Evolutionary conservation across 495 filamentous ascomycete genomes (phyloP).

Genomic region (Staphylotrichum tortipilum): DNA sequence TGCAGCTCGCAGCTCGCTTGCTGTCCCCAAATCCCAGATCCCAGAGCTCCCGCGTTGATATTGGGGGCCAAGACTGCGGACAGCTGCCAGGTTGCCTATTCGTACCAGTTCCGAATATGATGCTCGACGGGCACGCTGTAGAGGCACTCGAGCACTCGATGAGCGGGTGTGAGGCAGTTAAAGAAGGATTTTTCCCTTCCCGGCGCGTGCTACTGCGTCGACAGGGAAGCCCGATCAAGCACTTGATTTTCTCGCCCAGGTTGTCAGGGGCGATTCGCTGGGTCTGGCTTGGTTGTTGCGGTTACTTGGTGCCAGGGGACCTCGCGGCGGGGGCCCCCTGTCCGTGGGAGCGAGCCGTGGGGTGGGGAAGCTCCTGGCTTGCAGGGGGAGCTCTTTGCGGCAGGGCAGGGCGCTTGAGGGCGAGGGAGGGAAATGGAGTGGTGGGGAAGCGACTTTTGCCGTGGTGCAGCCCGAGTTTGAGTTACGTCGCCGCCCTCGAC

Average conservation of each 20-base stretch:
- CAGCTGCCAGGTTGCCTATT: constrained; percentile 8
- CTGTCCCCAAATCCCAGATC: neutral
- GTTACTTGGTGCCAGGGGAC: constrained; percentile 14
- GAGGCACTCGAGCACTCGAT: constrained; percentile 4
- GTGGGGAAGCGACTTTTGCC: no score
- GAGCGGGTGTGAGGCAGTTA: constrained; percentile 16
- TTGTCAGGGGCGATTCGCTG: constrained; percentile 31
- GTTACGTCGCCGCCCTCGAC: neutral
- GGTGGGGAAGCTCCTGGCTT: constrained; percentile 18
- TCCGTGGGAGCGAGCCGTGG: constrained; percentile 12
- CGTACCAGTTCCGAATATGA: constrained; percentile 17
- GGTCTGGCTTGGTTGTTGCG: constrained; percentile 8
- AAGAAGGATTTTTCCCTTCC: constrained; percentile 28
- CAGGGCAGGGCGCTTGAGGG: constrained; percentile 6
- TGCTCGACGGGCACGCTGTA: constrained; percentile 14
- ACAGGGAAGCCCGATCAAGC: constrained; percentile 29
- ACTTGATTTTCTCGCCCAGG: constrained; percentile 22
- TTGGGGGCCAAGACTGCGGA: neutral
- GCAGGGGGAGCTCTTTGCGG: constrained; percentile 3
- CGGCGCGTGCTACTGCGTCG: constrained; percentile 15
- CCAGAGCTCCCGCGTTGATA: neutral
- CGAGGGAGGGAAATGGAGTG: no score
- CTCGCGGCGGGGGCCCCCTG: constrained; percentile 13
- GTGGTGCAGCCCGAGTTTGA: neutral
- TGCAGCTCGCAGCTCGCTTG: no score